Base-by-base conservation (phyloP, 2,329 filamentous ascomycete genomes). In the Penicillium sp. region DNA sequence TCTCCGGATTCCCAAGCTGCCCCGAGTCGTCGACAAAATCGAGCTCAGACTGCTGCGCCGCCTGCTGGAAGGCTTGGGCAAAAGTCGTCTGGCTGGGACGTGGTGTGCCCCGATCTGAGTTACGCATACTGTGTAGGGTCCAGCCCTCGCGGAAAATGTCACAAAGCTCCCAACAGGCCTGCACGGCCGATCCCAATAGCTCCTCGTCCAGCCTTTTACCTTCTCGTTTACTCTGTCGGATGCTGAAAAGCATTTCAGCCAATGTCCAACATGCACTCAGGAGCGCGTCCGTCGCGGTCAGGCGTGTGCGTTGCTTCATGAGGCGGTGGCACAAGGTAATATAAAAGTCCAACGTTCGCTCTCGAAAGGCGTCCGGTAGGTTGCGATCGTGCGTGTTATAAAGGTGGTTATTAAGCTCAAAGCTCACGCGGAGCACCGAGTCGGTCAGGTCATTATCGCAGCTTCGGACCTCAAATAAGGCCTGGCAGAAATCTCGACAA, bases 101-200 rank as follows among this genome's bases (percentile, higher is more conserved):
- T 14, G 93, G 92, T 1, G 92, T 96, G 43, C 89, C 89, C 52
- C 92, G 82, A 58, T 96, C 92, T 4, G 92, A 69, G 46, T 59
- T 67, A 26, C 69, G 91, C 51, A 91, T 85, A 45, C 94, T 85
- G 37, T 67, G 63, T 65, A 94, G 89, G 3, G 90, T 91, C 91
- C 92, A 96, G 18, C 91, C 91, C 75, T 94, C 89, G 46, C 91
- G 84, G 79, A 97, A 96, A 51, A 97, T 85, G 74, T 97, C 91
- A 70, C 91, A 96, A 6, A 97, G 82, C 63, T 96, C 92, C 91
- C 91, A 97, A 71, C 92, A 97, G 14, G 92, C 90, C 69, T 96
- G 92, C 0, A 96, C 89, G 1, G 92, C 91, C 1, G 90, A 94
- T 5, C 89, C 88, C 0, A 97, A 81, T 0, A 96, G 80, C 67